Conservation (phyloP, 2,329 filamentous ascomycete genomes). For the Talaromyces piceae region DNA sequence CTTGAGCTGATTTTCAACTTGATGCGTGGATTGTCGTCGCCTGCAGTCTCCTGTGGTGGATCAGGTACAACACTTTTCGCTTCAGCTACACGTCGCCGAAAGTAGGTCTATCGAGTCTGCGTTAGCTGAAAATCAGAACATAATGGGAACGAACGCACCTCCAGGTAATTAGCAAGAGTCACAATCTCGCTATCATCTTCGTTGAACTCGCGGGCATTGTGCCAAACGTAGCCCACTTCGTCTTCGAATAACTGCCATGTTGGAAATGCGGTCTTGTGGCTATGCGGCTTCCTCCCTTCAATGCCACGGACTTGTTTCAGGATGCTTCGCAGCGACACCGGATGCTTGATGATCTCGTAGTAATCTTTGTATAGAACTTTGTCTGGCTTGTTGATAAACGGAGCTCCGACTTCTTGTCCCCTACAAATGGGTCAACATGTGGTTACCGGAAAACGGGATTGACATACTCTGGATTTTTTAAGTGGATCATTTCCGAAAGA, state of each 20-base stretch:
- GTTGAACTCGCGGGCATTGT: conserved; percentile 82
- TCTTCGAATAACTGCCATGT: conserved; percentile 77
- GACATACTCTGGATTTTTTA: conserved; percentile 13
- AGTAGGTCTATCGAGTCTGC: conserved; percentile 50
- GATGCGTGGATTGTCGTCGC: conserved; percentile 59
- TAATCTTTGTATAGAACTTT: conserved; percentile 69
- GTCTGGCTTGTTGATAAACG: conserved; percentile 71
- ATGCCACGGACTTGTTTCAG: conserved; percentile 70
- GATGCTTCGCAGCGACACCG: conserved; percentile 68
- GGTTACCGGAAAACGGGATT: not conserved
- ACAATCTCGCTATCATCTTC: conserved; percentile 85
- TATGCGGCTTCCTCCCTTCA: conserved; percentile 57
- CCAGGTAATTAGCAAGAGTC: conserved; percentile 66
- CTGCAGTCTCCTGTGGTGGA: conserved; percentile 38
- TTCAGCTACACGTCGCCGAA: conserved; percentile 60
- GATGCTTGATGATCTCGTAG: conserved; percentile 74
- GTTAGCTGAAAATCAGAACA: conserved; percentile 11
- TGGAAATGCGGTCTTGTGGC: conserved; percentile 62
- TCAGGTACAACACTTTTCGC: conserved; percentile 67
- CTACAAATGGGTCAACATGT: conserved; percentile 20
- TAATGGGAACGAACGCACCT: conserved; percentile 46
- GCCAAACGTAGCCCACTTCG: conserved; percentile 73
- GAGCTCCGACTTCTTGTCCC: conserved; percentile 62
- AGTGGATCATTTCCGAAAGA: conserved; percentile 56
- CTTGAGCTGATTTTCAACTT: conserved; percentile 62